Evolutionary conservation across 768 basidiomycete species (phyloP).

Genomic region (Suillus subalutaceus): DNA sequence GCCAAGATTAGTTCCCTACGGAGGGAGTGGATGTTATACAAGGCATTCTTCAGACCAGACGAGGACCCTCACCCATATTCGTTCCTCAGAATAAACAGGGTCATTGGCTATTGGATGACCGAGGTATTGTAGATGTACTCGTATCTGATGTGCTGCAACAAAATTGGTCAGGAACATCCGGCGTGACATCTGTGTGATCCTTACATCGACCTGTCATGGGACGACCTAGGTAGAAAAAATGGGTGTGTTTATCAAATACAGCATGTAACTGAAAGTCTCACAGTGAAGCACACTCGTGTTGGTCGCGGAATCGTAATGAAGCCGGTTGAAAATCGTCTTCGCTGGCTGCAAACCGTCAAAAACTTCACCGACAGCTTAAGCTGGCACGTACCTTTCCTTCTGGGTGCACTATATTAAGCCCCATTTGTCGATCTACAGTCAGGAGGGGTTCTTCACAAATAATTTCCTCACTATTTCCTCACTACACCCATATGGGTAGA

Average conservation of each 20-base stretch:
- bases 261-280: slow-evolving; percentile 30
- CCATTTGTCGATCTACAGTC: slow-evolving; percentile 95
- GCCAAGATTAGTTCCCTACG: slow-evolving; percentile 71
- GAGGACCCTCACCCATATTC: slow-evolving; percentile 65
- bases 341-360: slow-evolving; percentile 57
- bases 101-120: slow-evolving; percentile 96
- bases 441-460: slow-evolving; percentile 84
- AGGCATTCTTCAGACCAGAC: background rate
- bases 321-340: slow-evolving; percentile 83
- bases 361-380: background rate
- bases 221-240: slow-evolving; percentile 51
- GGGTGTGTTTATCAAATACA: slow-evolving; percentile 9
- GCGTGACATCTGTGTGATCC: slow-evolving; percentile 27
- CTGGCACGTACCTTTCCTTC: slow-evolving; percentile 65
- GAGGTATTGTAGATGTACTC: slow-evolving; percentile 95
- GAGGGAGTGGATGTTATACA: background rate
- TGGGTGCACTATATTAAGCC: slow-evolving; percentile 93
- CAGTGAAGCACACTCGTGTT: slow-evolving; percentile 89
- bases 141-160: slow-evolving; percentile 86
- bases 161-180: slow-evolving; percentile 10
- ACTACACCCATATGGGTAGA: background rate
- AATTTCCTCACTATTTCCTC: slow-evolving; percentile 61
- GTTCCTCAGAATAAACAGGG: slow-evolving; percentile 82
- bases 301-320: slow-evolving; percentile 79
- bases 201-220: slow-evolving; percentile 92